Evolutionary conservation across 1,139 yeast species (phyloP), one percentile per base, ranked within the genome.

Genomic region (Hansenula sp.): DNA sequence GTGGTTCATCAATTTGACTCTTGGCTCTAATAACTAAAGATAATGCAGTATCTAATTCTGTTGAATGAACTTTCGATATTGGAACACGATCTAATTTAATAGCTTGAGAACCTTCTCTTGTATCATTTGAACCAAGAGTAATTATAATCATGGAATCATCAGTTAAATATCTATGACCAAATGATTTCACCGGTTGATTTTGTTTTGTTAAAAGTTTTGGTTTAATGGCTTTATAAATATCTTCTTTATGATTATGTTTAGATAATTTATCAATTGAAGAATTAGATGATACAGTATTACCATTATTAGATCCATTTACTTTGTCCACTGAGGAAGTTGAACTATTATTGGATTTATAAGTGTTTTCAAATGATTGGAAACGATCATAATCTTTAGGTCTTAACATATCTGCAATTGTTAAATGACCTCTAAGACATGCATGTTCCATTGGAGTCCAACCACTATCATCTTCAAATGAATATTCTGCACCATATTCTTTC

Each of bases 361-460:
- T 9, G 10, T 32, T 17, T 11, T 21, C 37, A 9, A 40, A 35
- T 5, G 32, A 27, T 28, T 27, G 44, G 16, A 31, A 39, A 11
- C 34, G 43, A 24, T 52, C 50, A 39, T 55, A 53, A 19, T 51
- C 47, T 10, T 31, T 38, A 9, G 57, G 57, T 40, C 65, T 66
- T 42, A 88, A 65, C 52, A 78, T 53, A 39, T 77, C 78, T 2
- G 95, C 82, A 21, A 87, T 77, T 2, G 68, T 72, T 46, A 90
- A 66, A 60, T 89, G 96, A 10, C 98, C 98, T 53, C 97, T 73
- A 38, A 92, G 69, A 42, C 88, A 82, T 0, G 97, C 97, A 61
- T 92, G 97, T 56, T 92, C 98, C 80, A 88, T 81, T 9, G 97
- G 96, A 20, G 90, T 79, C 97, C 97, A 92, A 0, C 97, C 97